Evolutionary conservation across 768 basidiomycete genomes (phyloP), one percentile per base, ranked within the genome.

Genomic region (Mycena epipterygia): DNA sequence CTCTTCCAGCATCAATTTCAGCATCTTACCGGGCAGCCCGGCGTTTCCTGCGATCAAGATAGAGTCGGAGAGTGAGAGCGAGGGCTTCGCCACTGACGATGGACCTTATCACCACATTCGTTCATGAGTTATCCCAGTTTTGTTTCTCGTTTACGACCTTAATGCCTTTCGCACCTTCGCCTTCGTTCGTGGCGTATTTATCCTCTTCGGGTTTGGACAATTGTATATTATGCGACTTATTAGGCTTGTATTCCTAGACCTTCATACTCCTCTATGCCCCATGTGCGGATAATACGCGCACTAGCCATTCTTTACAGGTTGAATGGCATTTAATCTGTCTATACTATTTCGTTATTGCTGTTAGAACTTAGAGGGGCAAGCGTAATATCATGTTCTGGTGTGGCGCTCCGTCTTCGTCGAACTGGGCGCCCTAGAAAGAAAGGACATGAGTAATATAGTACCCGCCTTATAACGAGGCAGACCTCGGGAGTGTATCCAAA

Each of bases 401-500:
- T 67, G 93, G 94, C 76, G 89, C 94, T 35, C 94, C 94, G 65
- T 93, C 95, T 82, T 91, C 93, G 80, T 93, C 92, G 82, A 93
- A 94, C 79, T 89, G 87, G 29, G 86, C 86, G 71, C 91, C 92
- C 91, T 94, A 79, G 78, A 68, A 51, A 58, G 71, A 71, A 77
- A 69, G 65, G 71, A 77, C 75, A 78, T 79, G 77, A 76, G 71
- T 58, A 64, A 67, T 66, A n/a, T 39, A n/a, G 55, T 35, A 25
- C 77, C 77, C 66, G 73, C 64, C 14, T 70, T 30, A 33, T 33
- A 63, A 66, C 55, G 46, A 56, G 63, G 76, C 86, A 79, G 79
- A 92, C 93, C 87, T 92, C 87, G 48, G 87, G 81, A 73, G 82
- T 79, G 81, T 93, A 94, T 55, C 91, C 91, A 80, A 89, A 89